Evolutionary conservation across 345 rosid species (phyloP).

Genomic region (Populus davidiana): DNA sequence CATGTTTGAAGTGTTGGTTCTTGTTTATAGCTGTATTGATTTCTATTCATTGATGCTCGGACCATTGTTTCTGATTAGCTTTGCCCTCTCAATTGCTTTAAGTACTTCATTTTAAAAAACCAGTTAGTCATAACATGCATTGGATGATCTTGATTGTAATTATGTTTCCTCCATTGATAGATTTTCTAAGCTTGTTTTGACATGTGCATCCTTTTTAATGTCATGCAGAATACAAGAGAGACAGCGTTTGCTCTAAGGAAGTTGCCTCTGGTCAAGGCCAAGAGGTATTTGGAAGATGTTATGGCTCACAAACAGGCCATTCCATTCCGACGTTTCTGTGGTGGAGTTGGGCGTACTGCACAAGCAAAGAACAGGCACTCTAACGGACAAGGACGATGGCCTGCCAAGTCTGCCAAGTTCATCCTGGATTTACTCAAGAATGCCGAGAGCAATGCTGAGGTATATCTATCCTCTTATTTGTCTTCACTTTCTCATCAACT

Average conservation of each 20-base stretch:
- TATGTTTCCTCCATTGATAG: neutral
- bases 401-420: conserved; percentile 78
- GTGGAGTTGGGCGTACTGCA: conserved; percentile 99
- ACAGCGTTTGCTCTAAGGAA: conserved; percentile 85
- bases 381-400: conserved; percentile 99
- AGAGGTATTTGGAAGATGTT: conserved; percentile 96
- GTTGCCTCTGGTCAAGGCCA: conserved; percentile 81
- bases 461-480: neutral
- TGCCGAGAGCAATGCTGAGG: conserved; percentile 98
- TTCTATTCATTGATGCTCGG: neutral
- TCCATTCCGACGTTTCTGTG: conserved; percentile 93
- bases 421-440: conserved; percentile 89
- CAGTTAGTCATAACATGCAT: neutral
- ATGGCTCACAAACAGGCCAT: conserved; percentile 95
- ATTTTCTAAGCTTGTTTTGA: neutral
- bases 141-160: neutral
- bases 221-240: conserved; percentile 77
- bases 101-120: neutral
- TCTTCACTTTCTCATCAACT: neutral
- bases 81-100: no score
- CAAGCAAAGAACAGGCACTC: conserved; percentile 98
- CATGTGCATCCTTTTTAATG: neutral
- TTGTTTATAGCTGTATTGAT: neutral
- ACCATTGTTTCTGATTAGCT: neutral
- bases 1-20: neutral